Base-by-base conservation (phyloP, 139 green algal genomes). In the Ulvella scutata region DNA sequence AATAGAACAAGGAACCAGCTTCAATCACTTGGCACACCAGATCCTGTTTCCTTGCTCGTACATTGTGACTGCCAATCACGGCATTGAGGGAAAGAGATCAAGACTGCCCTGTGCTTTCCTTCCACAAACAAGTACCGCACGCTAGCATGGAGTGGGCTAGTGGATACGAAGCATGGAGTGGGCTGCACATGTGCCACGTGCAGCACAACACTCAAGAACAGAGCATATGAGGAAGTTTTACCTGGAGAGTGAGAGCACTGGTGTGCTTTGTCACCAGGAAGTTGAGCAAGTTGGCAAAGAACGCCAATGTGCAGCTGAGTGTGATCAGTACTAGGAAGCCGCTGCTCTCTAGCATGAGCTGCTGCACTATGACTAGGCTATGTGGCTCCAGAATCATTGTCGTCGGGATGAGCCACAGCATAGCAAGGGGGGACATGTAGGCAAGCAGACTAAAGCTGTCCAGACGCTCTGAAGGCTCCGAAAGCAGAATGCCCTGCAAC, bases 191-290 rank as follows among this genome's bases (percentile, higher is more conserved):
- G n/a, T n/a, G n/a, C n/a, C n/a, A n/a, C n/a, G n/a, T n/a, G n/a
- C n/a, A n/a, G n/a, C n/a, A n/a, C n/a, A n/a, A n/a, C n/a, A n/a
- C n/a, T n/a, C n/a, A n/a, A n/a, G n/a, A n/a, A n/a, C n/a, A n/a
- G n/a, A n/a, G n/a, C n/a, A n/a, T n/a, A n/a, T n/a, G n/a, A n/a
- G n/a, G 51, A 26, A 10, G 10, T 26, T 26, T 31, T 23, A 67
- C 51, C 51, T 67, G 51, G 33, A 98, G 84, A 10, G 94, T 98
- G 9, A 98, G 85, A 3, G 94, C 85, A 43, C 81, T 92, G 3
- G 94, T 98, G 83, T 95, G 87, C 82, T 95, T 96, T 13, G 94
- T 98, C 26, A 98, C 93, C 75, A 98, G 75, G 81, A 98, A 98
- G 85, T 98, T 98, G 43, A 88, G 93, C 31, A 98, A 85, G 85